These are phyloP conservation scores for Aspergillus funiculosus DNA, from an alignment of 495 filamentous ascomycete species.

Conservation along the genomic window DNA sequence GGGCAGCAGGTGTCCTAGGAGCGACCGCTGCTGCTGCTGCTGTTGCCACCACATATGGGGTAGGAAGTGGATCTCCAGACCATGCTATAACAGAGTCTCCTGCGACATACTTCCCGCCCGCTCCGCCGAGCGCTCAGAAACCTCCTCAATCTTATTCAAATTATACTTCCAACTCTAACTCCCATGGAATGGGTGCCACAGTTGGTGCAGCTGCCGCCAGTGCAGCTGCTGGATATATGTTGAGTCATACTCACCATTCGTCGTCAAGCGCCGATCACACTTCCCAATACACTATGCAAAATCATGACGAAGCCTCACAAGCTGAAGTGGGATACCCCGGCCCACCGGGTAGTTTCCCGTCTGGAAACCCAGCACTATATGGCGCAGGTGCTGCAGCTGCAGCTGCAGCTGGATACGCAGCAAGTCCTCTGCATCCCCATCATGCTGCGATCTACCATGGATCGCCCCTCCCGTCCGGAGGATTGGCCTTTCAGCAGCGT, in stretches of 20 bases:
- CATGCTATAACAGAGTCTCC: conserved; percentile 18
- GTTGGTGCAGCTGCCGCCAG: conserved; percentile 43
- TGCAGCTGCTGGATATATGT: conserved; percentile 46
- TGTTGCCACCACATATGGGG: conserved; percentile 25
- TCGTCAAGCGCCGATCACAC: conserved; percentile 30
- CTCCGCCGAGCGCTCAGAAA: conserved; percentile 12
- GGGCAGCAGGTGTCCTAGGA: conserved; percentile 20
- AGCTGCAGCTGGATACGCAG: conserved; percentile 40
- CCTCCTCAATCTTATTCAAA: conserved; percentile 27
- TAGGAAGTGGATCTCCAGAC: conserved; percentile 20
- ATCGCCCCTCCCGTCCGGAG: conserved; percentile 23
- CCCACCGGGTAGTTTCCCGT: no score
- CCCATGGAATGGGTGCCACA: conserved; percentile 31
- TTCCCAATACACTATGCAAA: conserved; percentile 29
- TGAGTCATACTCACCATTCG: conserved; percentile 36
- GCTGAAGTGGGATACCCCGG: conserved; percentile 16
- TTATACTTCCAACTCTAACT: conserved; percentile 10
- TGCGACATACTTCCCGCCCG: conserved; percentile 20
- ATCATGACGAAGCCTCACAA: conserved; percentile 28
- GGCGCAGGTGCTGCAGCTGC: conserved; percentile 41
- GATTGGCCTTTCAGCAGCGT: conserved; percentile 40
- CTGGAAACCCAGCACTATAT: conserved; percentile 35
- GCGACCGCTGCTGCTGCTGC: conserved; percentile 24
- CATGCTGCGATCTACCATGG: conserved; percentile 20
- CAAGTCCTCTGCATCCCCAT: conserved; percentile 28